These are phyloP conservation scores for Botrytis deweyae DNA, from an alignment of 2,329 filamentous ascomycete species.

Conservation along the genomic window DNA sequence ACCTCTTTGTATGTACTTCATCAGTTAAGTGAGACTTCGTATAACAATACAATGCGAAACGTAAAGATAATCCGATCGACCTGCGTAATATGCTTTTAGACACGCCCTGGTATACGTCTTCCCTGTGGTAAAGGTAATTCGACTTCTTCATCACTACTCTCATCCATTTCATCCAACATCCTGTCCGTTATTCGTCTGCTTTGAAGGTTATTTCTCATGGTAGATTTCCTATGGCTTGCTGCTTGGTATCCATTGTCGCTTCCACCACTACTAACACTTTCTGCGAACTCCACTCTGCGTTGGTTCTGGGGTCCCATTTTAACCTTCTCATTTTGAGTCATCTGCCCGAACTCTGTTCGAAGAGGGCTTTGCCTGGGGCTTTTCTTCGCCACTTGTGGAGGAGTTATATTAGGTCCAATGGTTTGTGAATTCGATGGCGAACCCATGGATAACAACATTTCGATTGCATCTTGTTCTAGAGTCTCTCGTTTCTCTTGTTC, in stretches of 20 bases:
- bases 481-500: constrained; percentile 52
- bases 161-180: constrained; percentile 40
- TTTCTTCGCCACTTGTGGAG: constrained; percentile 40
- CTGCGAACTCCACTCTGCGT: constrained; percentile 33
- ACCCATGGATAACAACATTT: constrained; percentile 78
- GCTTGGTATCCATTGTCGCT: constrained; percentile 11
- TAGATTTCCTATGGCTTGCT: not conserved
- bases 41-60: not conserved
- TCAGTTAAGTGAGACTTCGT: not conserved
- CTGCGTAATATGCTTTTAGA: not conserved
- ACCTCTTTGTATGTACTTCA: not conserved
- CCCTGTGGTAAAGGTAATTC: constrained; percentile 35
- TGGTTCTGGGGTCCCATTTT: constrained; percentile 22
- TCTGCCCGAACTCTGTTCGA: constrained; percentile 36
- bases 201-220: constrained; percentile 26
- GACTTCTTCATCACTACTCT: constrained; percentile 41
- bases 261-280: constrained; percentile 17
- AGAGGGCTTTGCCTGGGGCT: constrained; percentile 39
- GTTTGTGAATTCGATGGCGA: constrained; percentile 71
- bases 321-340: constrained; percentile 31
- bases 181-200: constrained; percentile 35
- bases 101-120: constrained; percentile 32
- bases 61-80: not conserved
- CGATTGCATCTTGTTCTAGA: constrained; percentile 67
- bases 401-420: constrained; percentile 53